Evolutionary conservation across 2,329 filamentous ascomycete genomes (phyloP).

Genomic region (Talaromyces amestolkiae): DNA sequence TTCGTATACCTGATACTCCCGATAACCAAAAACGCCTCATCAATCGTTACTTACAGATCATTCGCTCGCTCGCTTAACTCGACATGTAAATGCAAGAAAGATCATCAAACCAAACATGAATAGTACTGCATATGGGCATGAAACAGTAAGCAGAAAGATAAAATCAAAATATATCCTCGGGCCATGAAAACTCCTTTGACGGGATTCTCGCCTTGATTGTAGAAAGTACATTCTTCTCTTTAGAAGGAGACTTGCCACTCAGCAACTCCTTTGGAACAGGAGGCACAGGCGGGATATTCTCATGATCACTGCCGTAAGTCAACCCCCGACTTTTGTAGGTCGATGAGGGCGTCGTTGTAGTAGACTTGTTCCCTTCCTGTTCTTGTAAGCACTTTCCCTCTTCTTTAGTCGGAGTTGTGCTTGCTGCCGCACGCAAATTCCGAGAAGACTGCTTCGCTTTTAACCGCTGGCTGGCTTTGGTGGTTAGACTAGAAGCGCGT

Average conservation of each 20-base stretch:
- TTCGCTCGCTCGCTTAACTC: slow-evolving; percentile 23
- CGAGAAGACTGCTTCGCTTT: slow-evolving; percentile 21
- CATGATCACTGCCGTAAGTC: slow-evolving; percentile 22
- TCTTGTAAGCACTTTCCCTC: slow-evolving; percentile 23
- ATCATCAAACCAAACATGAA: not conserved
- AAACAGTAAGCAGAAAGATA: not conserved
- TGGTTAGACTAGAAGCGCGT: slow-evolving; percentile 19
- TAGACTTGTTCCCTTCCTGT: slow-evolving; percentile 21
- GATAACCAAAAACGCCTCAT: slow-evolving; percentile 19
- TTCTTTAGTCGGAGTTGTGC: not conserved
- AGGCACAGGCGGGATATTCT: slow-evolving; percentile 42
- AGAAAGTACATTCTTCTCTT: slow-evolving; percentile 19
- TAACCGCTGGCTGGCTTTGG: slow-evolving; percentile 19
- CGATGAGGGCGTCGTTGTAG: not conserved
- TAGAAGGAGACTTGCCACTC: slow-evolving; percentile 23
- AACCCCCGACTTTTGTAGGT: slow-evolving; percentile 3
- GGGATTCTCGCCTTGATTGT: slow-evolving; percentile 13
- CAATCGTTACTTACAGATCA: slow-evolving; percentile 16
- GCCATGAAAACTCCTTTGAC: slow-evolving; percentile 41
- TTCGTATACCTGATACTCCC: not conserved
- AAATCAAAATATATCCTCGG: slow-evolving; percentile 43
- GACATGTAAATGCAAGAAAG: slow-evolving; percentile 4
- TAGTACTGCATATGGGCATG: not conserved
- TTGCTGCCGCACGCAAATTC: slow-evolving; percentile 15
- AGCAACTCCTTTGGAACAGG: slow-evolving; percentile 36